Percentiles rank a stretch among this genome's conserved stretches.
phyloP scores from a whole-genome alignment of 2,329 filamentous ascomycete genomes.

The Aspergillus ustus region DNA sequence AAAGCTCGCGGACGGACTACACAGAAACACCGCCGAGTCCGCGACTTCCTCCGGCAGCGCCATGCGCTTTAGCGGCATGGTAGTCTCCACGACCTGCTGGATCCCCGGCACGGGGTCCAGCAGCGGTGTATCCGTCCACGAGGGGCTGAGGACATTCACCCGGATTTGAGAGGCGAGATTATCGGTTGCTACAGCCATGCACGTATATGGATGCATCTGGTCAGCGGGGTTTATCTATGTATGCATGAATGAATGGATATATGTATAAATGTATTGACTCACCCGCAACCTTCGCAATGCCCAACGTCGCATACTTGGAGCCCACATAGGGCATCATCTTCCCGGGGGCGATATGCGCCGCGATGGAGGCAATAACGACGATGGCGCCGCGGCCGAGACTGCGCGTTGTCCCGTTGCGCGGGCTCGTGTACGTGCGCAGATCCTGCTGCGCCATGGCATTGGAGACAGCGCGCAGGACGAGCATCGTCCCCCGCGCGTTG shows the following conservation, averaged over 20 bases:
- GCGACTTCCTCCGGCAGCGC: not conserved
- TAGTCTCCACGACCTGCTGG: not conserved
- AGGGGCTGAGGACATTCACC: not conserved
- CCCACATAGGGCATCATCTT: not conserved
- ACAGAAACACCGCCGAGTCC: not conserved
- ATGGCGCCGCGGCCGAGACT: not conserved
- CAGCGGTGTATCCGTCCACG: not conserved
- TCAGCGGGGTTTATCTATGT: no score
- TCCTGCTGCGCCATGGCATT: not conserved
- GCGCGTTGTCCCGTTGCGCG: not conserved
- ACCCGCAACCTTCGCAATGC: not conserved
- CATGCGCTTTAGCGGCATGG: not conserved
- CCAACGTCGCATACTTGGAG: not conserved
- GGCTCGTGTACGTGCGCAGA: not conserved
- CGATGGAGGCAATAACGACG: not conserved
- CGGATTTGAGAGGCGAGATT: not conserved
- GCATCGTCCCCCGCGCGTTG: not conserved
- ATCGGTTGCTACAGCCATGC: not conserved
- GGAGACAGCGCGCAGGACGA: not conserved
- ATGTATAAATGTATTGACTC: not conserved
- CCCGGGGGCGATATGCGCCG: not conserved
- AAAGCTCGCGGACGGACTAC: not conserved
- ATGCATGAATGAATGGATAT: no score
- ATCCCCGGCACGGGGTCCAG: not conserved
- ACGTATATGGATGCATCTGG: no score